phyloP scores from a whole-genome alignment of 768 basidiomycete genomes.

The Mrakia hoshinonis region DNA sequence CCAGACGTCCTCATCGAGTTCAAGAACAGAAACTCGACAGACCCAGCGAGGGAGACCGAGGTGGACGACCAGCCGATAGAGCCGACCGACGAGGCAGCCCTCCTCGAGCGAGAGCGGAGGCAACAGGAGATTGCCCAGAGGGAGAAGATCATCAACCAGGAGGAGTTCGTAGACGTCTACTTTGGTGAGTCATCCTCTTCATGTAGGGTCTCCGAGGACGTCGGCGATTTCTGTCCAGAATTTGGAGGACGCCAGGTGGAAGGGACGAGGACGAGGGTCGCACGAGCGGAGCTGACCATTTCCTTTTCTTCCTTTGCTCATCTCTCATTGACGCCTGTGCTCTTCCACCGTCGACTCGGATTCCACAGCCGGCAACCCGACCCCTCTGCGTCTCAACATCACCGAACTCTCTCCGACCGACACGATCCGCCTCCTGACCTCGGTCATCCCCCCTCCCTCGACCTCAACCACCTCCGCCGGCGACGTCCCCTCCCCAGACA shows the following conservation, averaged over 20 bases:
- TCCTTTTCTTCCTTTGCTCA: neutral
- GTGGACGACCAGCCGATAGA: neutral
- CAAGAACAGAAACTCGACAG: neutral
- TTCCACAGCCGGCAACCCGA: neutral
- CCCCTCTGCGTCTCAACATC: constrained; percentile 18
- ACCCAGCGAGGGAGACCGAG: neutral
- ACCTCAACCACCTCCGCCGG: neutral
- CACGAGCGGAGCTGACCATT: neutral
- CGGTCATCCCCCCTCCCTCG: constrained; percentile 6
- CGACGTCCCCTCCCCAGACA: neutral
- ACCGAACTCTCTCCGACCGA: neutral
- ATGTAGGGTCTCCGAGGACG: no score
- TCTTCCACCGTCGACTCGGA: neutral
- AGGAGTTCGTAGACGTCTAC: constrained; percentile 22
- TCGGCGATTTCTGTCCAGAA: no score
- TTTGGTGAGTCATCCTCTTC: neutral
- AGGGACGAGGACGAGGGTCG: neutral
- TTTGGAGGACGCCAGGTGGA: neutral
- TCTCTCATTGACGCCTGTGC: neutral
- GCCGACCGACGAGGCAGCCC: no score
- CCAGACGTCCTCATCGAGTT: neutral
- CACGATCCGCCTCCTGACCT: constrained; percentile 17
- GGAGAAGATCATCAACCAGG: neutral
- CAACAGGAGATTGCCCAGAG: neutral
- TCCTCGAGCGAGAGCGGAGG: no score